Evolutionary conservation across 1,139 yeast species (phyloP).

Genomic region (Suhomyces yuchorum): DNA sequence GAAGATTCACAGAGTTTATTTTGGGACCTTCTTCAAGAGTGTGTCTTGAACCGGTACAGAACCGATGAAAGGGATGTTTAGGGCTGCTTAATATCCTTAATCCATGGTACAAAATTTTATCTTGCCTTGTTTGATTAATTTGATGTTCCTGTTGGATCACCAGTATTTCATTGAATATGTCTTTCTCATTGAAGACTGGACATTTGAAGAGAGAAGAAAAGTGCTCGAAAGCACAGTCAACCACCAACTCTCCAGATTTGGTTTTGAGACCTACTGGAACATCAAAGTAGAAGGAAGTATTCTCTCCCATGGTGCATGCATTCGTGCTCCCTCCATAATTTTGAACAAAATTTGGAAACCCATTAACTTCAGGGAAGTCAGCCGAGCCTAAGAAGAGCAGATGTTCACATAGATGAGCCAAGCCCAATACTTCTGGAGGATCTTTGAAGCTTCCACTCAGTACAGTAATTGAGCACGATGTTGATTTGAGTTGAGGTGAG

Average conservation of each 20-base stretch:
- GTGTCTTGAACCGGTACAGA: conserved; percentile 47
- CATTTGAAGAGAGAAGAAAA: conserved; percentile 53
- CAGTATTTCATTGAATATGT: conserved; percentile 51
- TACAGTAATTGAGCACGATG: conserved; percentile 53
- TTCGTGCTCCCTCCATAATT: conserved; percentile 58
- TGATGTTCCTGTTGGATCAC: conserved; percentile 68
- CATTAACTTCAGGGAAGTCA: conserved; percentile 49
- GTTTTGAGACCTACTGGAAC: conserved; percentile 45
- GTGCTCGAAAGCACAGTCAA: conserved; percentile 47
- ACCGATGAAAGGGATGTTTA: conserved; percentile 45
- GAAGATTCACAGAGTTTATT: conserved; percentile 21
- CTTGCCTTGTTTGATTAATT: conserved; percentile 43
- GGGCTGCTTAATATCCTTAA: conserved; percentile 49
- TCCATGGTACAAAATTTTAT: conserved; percentile 60
- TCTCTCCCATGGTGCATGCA: conserved; percentile 69
- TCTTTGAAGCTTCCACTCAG: conserved; percentile 67
- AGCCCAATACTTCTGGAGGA: conserved; percentile 54
- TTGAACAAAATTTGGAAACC: conserved; percentile 45
- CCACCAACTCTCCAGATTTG: conserved; percentile 31
- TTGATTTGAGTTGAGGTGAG: conserved; percentile 52
- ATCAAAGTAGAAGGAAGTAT: conserved; percentile 62
- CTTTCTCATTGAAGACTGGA: conserved; percentile 50
- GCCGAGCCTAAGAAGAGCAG: conserved; percentile 62
- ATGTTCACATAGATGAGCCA: conserved; percentile 79
- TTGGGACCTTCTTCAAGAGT: conserved; percentile 29